Base-by-base conservation (phyloP, 257 asterid genomes). In the Prunella vulgaris region DNA sequence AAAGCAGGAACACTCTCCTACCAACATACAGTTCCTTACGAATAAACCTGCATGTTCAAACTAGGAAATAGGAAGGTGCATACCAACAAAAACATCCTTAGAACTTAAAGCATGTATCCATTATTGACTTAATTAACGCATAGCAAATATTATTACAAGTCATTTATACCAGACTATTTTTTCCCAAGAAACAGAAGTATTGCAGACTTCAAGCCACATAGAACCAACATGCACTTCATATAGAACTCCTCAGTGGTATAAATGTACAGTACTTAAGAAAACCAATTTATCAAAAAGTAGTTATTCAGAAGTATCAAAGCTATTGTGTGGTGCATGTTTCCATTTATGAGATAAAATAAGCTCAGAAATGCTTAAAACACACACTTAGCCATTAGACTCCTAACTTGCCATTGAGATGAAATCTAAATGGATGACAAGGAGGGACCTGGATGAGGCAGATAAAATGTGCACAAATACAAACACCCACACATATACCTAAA, bases 341-440 rank as follows among this genome's bases (percentile, higher is more conserved):
- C 15, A 22, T 60, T 62, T 61, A 40, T 72, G 67, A 60, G 64
- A 64, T 10, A 70, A 44, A 56, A 15, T 58, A 67, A 13, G 74
- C 27, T 40, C 10, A 71, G 33, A 60, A 60, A 17, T 66, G 53
- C 77, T 66, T 38, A 42, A 51, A 40, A 24, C 35, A 48, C 27
- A 42, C 64, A 62, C 20, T 37, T 76, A 15, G 53, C 40, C 49
- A 33, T 24, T 59, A 49, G 68, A 46, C 24, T 68, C 32, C 60
- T 24, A 14, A 14, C 18, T 21, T 21, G 59, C 24, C 42, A 32
- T 33, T 71, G 35, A 66, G 51, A 54, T 13, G 60, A 25, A 13
- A 2, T 12, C 42, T 59, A 49, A 17, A 30, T 71, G 25, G 60
- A 62, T 59, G 46, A 66, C 28, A 52, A 54, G 24, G 52, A 68